phyloP scores from a whole-genome alignment of 306 rosid species.

The Trichosanthes cucumerina region DNA sequence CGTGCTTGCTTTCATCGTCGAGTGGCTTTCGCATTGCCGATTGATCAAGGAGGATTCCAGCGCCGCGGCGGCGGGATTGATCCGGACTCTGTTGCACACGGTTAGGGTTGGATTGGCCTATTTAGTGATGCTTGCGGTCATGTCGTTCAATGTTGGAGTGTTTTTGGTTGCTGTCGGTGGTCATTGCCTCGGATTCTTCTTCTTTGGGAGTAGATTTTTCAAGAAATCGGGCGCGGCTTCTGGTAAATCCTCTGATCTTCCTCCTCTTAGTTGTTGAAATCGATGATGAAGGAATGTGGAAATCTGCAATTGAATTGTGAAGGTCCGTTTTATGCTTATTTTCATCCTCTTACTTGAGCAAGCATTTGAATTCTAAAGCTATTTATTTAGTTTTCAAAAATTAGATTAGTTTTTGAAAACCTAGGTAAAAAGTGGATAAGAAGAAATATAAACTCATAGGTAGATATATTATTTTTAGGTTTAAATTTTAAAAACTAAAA shows the following conservation, averaged over 20 bases:
- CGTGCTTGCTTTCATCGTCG: conserved; percentile 32
- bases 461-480: no score
- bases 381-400: no score
- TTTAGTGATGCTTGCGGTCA: conserved; percentile 72
- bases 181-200: conserved; percentile 53
- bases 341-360: no score
- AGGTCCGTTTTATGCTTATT: no score
- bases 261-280: conserved; percentile 42
- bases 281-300: neutral
- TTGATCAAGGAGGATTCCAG: conserved; percentile 31
- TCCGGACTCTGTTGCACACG: conserved; percentile 44
- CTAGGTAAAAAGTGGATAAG: no score
- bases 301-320: neutral
- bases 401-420: no score
- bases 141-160: conserved; percentile 81
- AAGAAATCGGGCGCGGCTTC: conserved; percentile 3
- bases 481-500: no score
- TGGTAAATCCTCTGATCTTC: conserved; percentile 31
- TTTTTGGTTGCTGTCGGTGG: conserved; percentile 60
- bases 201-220: conserved; percentile 38
- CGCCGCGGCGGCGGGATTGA: conserved; percentile 24
- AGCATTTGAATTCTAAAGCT: no score
- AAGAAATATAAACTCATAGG: no score
- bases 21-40: conserved; percentile 40
- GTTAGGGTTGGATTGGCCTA: conserved; percentile 48